Evolutionary conservation across 1,139 yeast species (phyloP), one percentile per base, ranked within the genome.

Genomic region (Geotrichum cucujoidarum): DNA sequence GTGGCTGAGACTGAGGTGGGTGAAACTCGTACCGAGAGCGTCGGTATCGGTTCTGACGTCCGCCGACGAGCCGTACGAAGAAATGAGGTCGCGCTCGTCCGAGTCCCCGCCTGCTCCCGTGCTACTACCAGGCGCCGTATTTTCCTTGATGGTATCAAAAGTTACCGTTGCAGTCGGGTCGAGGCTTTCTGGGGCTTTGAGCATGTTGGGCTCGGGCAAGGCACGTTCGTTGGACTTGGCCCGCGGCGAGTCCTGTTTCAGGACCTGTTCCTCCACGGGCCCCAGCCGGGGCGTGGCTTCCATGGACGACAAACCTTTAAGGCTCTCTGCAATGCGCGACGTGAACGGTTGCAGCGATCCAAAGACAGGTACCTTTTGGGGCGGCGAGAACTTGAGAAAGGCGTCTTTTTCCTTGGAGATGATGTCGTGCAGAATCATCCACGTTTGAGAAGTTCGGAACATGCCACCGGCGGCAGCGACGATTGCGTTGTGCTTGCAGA

Each of bases 371-470:
- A 49, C 34, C 8, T 55, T 47, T 24, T 3, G 16, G 14, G 48
- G 32, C 3, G 47, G 42, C 13, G 54, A 39, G 10, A 33, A 22
- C 7, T 44, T 27, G 16, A 55, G 42, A 37, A 62, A 65, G 27
- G 52, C 50, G 10, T 49, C 54, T 25, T 60, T 55, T 24, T 77
- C 78, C 60, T 79, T 77, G 11, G 70, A 69, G 2, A 83, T 64
- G n/a, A 82, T 72, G 16, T 75, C 77, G 1, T 78, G 78, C 3
- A 85, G 65, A 13, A 82, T 72, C 50, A 74, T 67, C 95, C 95
- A 85, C 0, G 81, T 73, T 60, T 83, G 89, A 45, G 83, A 73
- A 45, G 82, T 83, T 49, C 87, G 67, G 51, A 69, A 71, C 48
- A 73, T 66, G n/a, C 74, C 73, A 1, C 74, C 82, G 40, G 72